Evolutionary conservation across 345 rosid species (phyloP).

Genomic region (Lumnitzera littorea): DNA sequence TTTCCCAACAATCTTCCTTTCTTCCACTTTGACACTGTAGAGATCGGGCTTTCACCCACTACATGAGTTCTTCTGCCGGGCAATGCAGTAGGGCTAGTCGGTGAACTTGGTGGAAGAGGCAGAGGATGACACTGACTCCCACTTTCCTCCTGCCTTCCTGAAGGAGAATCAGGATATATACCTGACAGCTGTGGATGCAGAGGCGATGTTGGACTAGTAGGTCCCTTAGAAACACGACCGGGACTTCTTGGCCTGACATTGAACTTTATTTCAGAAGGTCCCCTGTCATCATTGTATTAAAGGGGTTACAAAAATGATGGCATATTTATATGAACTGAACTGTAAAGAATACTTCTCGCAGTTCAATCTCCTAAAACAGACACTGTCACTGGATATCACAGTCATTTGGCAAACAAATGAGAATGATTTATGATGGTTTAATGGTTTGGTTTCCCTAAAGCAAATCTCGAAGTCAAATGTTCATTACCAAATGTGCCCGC

Average conservation of each 20-base stretch:
- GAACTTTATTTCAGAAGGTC: slow-evolving; percentile 31
- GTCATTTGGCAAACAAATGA: too few relatives aligned
- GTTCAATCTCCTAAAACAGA: not conserved
- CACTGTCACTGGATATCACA: too few relatives aligned
- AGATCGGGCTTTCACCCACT: slow-evolving; percentile 24
- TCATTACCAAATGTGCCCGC: too few relatives aligned
- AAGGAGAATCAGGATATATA: slow-evolving; percentile 51
- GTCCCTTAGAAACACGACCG: slow-evolving; percentile 39
- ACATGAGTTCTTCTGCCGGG: slow-evolving; percentile 33
- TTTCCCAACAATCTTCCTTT: slow-evolving; percentile 87
- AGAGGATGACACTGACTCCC: slow-evolving; percentile 65
- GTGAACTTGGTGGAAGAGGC: slow-evolving; percentile 94
- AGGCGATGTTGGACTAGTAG: slow-evolving; percentile 75
- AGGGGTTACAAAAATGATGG: slow-evolving; percentile 8
- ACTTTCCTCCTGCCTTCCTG: slow-evolving; percentile 53
- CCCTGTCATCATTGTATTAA: slow-evolving; percentile 35
- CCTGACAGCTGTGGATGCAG: slow-evolving; percentile 47
- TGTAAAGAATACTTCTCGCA: too few relatives aligned
- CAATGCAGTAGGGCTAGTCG: slow-evolving; percentile 63
- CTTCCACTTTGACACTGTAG: slow-evolving; percentile 61
- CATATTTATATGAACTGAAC: not conserved
- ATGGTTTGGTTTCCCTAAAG: too few relatives aligned
- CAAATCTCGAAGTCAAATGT: too few relatives aligned
- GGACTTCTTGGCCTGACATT: slow-evolving; percentile 46
- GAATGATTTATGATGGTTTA: too few relatives aligned